Evolutionary conservation across 371 early-diverging fungal genomes (phyloP), one percentile per base, ranked within the genome.

Genomic region (Mucor piriformis): DNA sequence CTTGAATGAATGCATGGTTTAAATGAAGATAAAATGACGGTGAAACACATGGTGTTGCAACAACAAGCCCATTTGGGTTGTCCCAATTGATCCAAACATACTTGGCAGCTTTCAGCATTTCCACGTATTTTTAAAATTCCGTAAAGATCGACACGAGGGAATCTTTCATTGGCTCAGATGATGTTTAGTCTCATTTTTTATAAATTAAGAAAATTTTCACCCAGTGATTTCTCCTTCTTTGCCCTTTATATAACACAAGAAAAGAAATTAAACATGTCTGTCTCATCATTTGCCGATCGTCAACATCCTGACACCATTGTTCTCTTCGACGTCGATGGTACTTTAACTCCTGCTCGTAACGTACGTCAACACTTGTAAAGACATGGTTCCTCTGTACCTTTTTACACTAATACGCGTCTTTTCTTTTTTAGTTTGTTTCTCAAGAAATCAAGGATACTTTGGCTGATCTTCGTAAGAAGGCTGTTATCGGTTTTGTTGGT

Each of bases 311-410:
- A 91, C 70, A 92, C 89, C 62, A 77, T 97, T 63, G 90, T 95
- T 57, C 88, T 99, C 35, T 99, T 99, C 70, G 99, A 99, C 79
- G 99, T 99, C 33, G 99, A 99, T 74, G 99, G 99, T 59, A 99
- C 99, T 7, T 81, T 99, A 63, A 98, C 99, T 6, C 98, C 97
- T 42, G 97, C 97, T 40, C 91, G 99, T 67, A 79, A 83, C 75
- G 95, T 94, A 69, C 51, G 59, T 49, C 20, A 29, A 29, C 6
- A 1, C 37, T 37, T 37, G 11, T 13, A 6, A 25, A 29, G 16
- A 58, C 50, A n/a, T n/a, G n/a, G n/a, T n/a, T n/a, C 16, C 7
- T 11, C 11, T 5, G 3, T 0, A 46, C 2, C 7, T 16, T 23
- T 20, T 11, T 12, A 4, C 12, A 46, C 3, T 20, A 13, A 24